A percentile compares a stretch with the other conserved stretches of the same genome.
phyloP scores from a whole-genome alignment of 805 yeast species.

The Candida loeiensis region DNA sequence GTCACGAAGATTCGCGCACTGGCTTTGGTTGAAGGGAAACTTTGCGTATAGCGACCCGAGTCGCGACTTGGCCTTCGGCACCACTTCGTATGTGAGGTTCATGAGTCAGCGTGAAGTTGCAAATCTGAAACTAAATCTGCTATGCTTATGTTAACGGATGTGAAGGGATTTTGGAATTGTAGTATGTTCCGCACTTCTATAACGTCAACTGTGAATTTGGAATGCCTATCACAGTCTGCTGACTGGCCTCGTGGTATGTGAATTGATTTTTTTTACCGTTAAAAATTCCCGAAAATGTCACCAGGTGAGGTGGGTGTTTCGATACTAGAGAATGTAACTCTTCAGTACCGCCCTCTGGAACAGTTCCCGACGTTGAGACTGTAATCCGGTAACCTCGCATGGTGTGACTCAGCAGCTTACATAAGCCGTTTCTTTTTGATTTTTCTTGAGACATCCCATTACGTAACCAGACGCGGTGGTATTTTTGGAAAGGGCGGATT shows the following conservation, averaged over 20 bases:
- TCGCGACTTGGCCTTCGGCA: neutral
- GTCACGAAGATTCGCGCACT: constrained; percentile 9
- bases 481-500: neutral
- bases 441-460: too few species aligned
- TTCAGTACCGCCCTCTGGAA: neutral
- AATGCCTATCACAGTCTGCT: too few species aligned
- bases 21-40: constrained; percentile 16
- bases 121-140: neutral
- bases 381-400: neutral
- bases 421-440: neutral
- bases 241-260: too few species aligned
- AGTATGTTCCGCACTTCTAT: too few species aligned
- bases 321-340: neutral
- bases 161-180: too few species aligned
- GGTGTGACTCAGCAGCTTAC: too few species aligned
- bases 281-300: too few species aligned
- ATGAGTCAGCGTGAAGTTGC: neutral
- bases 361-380: neutral
- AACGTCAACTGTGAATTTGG: too few species aligned
- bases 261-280: too few species aligned
- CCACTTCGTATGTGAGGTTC: neutral
- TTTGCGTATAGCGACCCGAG: constrained; percentile 1
- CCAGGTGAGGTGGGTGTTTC: too few species aligned
- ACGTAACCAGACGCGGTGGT: neutral
- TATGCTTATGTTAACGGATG: neutral